These are phyloP conservation scores for Dalbergia oliveri DNA, from an alignment of 306 rosid genomes.

Conservation along the genomic window DNA sequence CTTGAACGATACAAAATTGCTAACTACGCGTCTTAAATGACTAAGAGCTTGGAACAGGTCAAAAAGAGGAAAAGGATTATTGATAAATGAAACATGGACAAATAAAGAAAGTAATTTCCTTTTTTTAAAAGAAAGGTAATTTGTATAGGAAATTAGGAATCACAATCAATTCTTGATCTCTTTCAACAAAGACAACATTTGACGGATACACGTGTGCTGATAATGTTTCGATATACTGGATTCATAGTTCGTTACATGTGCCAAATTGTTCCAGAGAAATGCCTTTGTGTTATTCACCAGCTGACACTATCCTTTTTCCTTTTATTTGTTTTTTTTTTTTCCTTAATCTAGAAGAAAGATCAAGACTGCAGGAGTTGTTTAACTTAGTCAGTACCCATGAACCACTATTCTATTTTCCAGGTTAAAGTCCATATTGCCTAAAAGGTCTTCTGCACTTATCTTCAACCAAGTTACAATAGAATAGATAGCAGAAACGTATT, in stretches of 20 bases:
- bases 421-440: conserved; percentile 3
- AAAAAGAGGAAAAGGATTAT: background rate
- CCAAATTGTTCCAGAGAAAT: background rate
- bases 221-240: background rate
- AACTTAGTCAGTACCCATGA: background rate
- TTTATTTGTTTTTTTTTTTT: too few species aligned
- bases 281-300: background rate
- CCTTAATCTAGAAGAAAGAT: background rate
- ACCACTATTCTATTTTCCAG: background rate
- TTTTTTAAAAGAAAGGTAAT: background rate
- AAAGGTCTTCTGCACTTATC: background rate
- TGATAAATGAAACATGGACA: background rate
- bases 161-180: background rate
- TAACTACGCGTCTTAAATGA: background rate
- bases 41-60: background rate
- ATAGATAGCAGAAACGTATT: background rate
- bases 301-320: background rate
- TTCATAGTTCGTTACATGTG: background rate
- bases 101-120: background rate
- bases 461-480: background rate
- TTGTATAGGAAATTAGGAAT: background rate
- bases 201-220: background rate
- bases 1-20: background rate
- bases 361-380: background rate
- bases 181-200: background rate